phyloP scores from a whole-genome alignment of 2,329 filamentous ascomycete genomes.

The Chaetomium globosum region DNA sequence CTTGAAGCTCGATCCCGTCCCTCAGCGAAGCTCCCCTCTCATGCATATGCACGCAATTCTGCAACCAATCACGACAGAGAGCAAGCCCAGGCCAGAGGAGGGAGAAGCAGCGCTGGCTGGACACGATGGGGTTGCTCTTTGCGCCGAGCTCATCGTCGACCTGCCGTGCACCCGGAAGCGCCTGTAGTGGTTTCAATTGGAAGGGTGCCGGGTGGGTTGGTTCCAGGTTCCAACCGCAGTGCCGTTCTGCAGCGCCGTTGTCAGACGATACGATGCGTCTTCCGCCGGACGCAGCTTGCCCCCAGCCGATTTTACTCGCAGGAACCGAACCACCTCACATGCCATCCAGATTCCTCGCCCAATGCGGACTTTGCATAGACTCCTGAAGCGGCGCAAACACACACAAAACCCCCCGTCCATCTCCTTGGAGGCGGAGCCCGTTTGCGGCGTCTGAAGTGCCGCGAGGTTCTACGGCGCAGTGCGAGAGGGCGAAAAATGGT shows the following conservation, averaged over 20 bases:
- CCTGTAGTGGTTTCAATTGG: neutral
- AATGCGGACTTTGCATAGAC: slow-evolving; percentile 3
- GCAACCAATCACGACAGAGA: neutral
- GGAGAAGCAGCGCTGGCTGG: too few relatives aligned
- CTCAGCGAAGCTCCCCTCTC: neutral
- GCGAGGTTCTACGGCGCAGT: slow-evolving; percentile 15
- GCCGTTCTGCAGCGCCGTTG: slow-evolving; percentile 12
- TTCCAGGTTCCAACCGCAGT: neutral
- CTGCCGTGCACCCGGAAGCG: neutral
- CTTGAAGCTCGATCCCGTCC: neutral
- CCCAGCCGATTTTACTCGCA: neutral
- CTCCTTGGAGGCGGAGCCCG: slow-evolving; percentile 20
- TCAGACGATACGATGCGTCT: neutral
- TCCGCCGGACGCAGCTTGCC: slow-evolving; percentile 19
- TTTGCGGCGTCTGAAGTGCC: slow-evolving; percentile 19
- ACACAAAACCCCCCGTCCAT: neutral
- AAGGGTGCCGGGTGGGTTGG: neutral
- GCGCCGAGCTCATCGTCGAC: neutral
- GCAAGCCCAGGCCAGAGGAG: neutral
- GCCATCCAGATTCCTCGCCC: neutral
- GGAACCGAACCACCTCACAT: slow-evolving; percentile 15
- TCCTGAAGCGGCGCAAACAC: slow-evolving; percentile 10
- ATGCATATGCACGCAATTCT: neutral
- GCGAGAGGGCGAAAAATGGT: neutral
- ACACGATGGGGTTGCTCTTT: neutral